Percentiles rank a stretch among this genome's conserved stretches.
Evolutionary conservation across 768 basidiomycete species (phyloP).

Genomic region (Termitomyces sp.): DNA sequence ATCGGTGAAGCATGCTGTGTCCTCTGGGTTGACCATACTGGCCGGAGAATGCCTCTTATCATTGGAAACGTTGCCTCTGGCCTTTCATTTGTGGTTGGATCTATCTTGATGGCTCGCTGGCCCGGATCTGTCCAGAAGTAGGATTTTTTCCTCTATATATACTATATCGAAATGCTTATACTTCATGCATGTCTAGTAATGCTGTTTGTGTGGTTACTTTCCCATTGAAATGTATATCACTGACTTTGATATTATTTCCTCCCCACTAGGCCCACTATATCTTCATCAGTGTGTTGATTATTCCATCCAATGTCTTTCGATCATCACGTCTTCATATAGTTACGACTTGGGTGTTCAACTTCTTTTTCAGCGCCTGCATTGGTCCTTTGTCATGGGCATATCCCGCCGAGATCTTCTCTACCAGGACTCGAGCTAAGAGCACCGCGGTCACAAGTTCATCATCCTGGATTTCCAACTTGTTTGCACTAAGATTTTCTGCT

Average conservation of each 20-base stretch:
- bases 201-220: slow-evolving; percentile 22
- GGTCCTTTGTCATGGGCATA: slow-evolving; percentile 42
- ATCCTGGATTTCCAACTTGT: slow-evolving; percentile 43
- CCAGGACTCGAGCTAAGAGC: slow-evolving; percentile 37
- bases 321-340: slow-evolving; percentile 20
- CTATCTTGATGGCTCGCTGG: slow-evolving; percentile 38
- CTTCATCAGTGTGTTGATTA: slow-evolving; percentile 34
- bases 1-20: slow-evolving; percentile 46
- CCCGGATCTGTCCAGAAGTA: slow-evolving; percentile 40
- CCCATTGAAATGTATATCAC: neutral
- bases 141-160: slow-evolving; percentile 2
- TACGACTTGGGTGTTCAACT: slow-evolving; percentile 41
- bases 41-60: slow-evolving; percentile 34
- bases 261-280: slow-evolving; percentile 33
- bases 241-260: neutral
- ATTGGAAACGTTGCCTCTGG: slow-evolving; percentile 36
- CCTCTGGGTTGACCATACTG: slow-evolving; percentile 37
- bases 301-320: slow-evolving; percentile 18
- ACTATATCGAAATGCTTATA: neutral
- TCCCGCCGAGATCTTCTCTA: slow-evolving; percentile 40
- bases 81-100: slow-evolving; percentile 36
- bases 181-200: slow-evolving; percentile 17
- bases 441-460: slow-evolving; percentile 39
- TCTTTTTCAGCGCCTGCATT: slow-evolving; percentile 41
- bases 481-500: neutral